phyloP scores from a whole-genome alignment of 352 stramenopile species.

The Aphanomyces euteiches region DNA sequence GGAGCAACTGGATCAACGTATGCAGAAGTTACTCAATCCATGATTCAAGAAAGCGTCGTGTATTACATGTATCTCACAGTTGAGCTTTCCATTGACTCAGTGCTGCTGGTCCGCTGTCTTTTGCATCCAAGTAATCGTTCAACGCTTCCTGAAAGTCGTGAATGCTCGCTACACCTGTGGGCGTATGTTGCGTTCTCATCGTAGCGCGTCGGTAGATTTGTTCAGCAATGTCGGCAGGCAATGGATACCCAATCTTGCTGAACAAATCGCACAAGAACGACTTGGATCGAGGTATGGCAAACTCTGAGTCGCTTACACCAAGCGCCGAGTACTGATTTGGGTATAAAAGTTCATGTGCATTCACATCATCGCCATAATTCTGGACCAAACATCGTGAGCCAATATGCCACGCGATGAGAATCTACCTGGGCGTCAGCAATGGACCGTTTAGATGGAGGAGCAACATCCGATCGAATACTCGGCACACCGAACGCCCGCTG shows the following conservation, averaged over 20 bases:
- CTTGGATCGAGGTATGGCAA: conserved; percentile 53
- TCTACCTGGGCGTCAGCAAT: conserved; percentile 74
- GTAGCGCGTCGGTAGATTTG: conserved; percentile 66
- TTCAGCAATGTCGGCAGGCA: conserved; percentile 60
- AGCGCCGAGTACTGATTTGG: conserved; percentile 75
- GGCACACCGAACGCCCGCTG: conserved; percentile 74
- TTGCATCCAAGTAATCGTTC: conserved; percentile 59
- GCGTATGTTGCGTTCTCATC: conserved; percentile 42
- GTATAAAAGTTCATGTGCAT: conserved; percentile 77
- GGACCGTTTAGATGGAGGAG: conserved; percentile 57
- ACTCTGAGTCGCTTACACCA: conserved; percentile 82
- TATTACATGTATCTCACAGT: conserved; percentile 31
- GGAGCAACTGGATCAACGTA: conserved; percentile 65
- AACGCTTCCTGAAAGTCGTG: conserved; percentile 70
- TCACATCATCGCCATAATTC: conserved; percentile 88
- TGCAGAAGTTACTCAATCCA: conserved; percentile 46
- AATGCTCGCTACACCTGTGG: conserved; percentile 47
- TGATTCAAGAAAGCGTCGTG: neutral
- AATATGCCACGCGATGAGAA: neutral
- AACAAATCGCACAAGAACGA: conserved; percentile 62
- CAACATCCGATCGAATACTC: conserved; percentile 83
- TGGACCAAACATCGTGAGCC: neutral
- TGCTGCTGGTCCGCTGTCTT: conserved; percentile 43
- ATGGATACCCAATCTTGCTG: conserved; percentile 43
- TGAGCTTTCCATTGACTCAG: conserved; percentile 52